phyloP scores from a whole-genome alignment of 306 rosid genomes.

The Morella rubra region DNA sequence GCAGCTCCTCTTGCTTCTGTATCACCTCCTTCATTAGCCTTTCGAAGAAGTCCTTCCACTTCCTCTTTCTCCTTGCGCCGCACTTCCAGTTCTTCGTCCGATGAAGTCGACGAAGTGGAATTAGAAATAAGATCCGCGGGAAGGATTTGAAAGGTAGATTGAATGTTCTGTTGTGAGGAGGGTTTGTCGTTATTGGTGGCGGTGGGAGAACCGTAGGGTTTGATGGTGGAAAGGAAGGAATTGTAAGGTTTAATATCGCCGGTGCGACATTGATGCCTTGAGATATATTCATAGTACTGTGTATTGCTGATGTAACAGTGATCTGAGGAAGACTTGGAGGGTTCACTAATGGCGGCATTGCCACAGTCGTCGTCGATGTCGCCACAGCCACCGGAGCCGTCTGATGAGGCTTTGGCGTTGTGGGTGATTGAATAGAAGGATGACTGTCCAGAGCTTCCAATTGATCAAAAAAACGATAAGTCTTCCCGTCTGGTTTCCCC shows the following conservation, averaged over 20 bases:
- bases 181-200: constrained; percentile 21
- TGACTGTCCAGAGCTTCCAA: constrained; percentile 69
- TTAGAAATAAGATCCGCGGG: constrained; percentile 46
- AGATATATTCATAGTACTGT: constrained; percentile 22
- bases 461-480: constrained; percentile 81
- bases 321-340: constrained; percentile 12
- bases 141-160: constrained; percentile 31
- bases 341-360: constrained; percentile 26
- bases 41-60: constrained; percentile 88
- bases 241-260: constrained; percentile 24
- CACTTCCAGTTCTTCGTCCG: constrained; percentile 48
- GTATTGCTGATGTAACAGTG: constrained; percentile 55
- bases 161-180: constrained; percentile 6
- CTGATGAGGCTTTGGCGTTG: constrained; percentile 16
- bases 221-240: constrained; percentile 35
- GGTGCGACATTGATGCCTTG: constrained; percentile 30
- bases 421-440: constrained; percentile 33
- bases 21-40: constrained; percentile 73
- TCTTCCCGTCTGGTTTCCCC: constrained; percentile 87
- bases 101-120: constrained; percentile 67
- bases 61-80: constrained; percentile 67
- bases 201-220: constrained; percentile 43
- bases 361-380: constrained; percentile 8
- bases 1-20: constrained; percentile 77
- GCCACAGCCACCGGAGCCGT: constrained; percentile 16